Conservation (phyloP, 2,329 filamentous ascomycete genomes). For the Emergomyces orientalis region DNA sequence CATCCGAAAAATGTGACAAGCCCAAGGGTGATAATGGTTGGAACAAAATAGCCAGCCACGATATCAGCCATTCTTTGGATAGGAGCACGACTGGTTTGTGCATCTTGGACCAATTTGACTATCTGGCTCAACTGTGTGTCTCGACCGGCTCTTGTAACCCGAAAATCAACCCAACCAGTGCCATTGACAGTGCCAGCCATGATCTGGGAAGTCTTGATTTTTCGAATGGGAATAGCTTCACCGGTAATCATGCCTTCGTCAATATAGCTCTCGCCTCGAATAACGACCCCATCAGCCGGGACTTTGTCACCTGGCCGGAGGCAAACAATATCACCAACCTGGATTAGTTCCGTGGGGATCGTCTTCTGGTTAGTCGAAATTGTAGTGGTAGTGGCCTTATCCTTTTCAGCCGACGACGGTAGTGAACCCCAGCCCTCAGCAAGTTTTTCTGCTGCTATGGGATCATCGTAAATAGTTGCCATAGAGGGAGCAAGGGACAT, state of each 20-base stretch:
- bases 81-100: slow-evolving; percentile 85
- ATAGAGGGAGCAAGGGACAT: slow-evolving; percentile 96
- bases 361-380: slow-evolving; percentile 61
- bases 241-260: slow-evolving; percentile 99
- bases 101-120: slow-evolving; percentile 94
- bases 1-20: slow-evolving; percentile 76
- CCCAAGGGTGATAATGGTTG: slow-evolving; percentile 75
- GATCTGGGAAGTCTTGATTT: slow-evolving; percentile 66
- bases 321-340: slow-evolving; percentile 88
- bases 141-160: slow-evolving; percentile 81
- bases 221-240: slow-evolving; percentile 90
- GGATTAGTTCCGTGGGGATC: slow-evolving; percentile 90
- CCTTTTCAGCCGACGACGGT: slow-evolving; percentile 12
- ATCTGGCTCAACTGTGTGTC: slow-evolving; percentile 98
- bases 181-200: slow-evolving; percentile 96
- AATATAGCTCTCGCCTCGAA: slow-evolving; percentile 82
- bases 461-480: slow-evolving; percentile 92
- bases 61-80: slow-evolving; percentile 89
- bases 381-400: slow-evolving; percentile 12
- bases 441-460: slow-evolving; percentile 84
- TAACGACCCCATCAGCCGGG: slow-evolving; percentile 80
- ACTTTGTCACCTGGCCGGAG: slow-evolving; percentile 94
- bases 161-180: slow-evolving; percentile 81
- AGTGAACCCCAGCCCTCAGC: slow-evolving; percentile 62
- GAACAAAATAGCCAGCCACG: slow-evolving; percentile 89